These are phyloP conservation scores for Apiotrichum montevideense DNA, from an alignment of 1,284 basidiomycete genomes.

Conservation along the genomic window DNA sequence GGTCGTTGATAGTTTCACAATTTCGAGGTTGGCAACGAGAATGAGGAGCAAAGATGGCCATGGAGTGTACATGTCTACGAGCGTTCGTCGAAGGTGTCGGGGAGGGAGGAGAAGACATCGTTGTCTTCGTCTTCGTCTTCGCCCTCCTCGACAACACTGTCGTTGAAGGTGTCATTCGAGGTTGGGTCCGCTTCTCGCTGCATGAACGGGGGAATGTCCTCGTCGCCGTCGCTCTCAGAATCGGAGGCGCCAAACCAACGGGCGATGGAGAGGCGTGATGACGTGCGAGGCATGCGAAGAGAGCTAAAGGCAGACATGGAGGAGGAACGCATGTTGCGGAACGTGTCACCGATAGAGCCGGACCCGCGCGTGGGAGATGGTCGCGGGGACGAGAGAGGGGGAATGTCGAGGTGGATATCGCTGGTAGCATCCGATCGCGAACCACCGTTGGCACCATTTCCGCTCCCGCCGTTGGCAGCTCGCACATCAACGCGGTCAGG, in stretches of 20 bases:
- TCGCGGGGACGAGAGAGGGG: not conserved
- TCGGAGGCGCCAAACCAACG: slow-evolving; percentile 29
- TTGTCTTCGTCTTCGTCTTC: slow-evolving; percentile 1
- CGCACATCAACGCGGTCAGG: not conserved
- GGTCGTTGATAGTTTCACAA: too few species aligned
- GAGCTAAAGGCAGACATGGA: slow-evolving; percentile 26
- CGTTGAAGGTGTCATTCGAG: not conserved
- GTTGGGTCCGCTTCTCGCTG: not conserved
- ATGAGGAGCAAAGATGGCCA: too few species aligned
- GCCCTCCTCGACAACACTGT: not conserved
- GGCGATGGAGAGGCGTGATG: slow-evolving; percentile 30
- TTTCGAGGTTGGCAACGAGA: too few species aligned
- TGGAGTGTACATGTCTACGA: not conserved
- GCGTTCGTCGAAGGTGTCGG: not conserved
- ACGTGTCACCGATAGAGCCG: slow-evolving; percentile 23
- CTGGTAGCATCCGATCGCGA: not conserved
- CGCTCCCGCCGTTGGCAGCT: not conserved
- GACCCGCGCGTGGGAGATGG: not conserved
- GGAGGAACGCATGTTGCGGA: slow-evolving; percentile 33
- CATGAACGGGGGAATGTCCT: slow-evolving; percentile 7
- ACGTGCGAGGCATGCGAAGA: slow-evolving; percentile 15
- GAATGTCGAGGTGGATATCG: not conserved
- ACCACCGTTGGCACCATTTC: not conserved
- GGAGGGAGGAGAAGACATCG: not conserved
- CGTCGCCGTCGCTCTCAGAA: slow-evolving; percentile 8